Evolutionary conservation across 257 asterid genomes (phyloP).

Genomic region (Solanum pinnatisectum): DNA sequence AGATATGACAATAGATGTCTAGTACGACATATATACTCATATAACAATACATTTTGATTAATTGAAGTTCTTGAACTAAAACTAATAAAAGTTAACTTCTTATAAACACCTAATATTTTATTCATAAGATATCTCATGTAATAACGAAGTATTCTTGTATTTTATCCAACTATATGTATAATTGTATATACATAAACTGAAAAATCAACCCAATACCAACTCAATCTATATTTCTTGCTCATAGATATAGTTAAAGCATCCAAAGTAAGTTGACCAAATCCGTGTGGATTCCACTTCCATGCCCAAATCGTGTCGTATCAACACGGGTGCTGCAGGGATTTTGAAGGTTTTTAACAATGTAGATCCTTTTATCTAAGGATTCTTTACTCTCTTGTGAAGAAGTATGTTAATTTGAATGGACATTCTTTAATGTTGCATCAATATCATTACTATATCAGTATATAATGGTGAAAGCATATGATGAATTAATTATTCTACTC

Average conservation of each 20-base stretch:
- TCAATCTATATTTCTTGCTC: neutral
- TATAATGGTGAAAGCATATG: neutral
- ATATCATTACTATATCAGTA: neutral
- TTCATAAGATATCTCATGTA: neutral
- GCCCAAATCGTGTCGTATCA: neutral
- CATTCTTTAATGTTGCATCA: neutral
- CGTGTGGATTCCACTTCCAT: rapidly evolving
- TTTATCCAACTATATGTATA: neutral
- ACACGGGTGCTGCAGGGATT: neutral
- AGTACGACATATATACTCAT: neutral
- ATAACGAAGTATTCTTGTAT: neutral
- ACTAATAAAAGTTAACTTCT: neutral
- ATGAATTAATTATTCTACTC: neutral
- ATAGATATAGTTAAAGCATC: neutral
- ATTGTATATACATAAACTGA: neutral
- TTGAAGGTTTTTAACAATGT: neutral
- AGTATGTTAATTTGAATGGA: neutral
- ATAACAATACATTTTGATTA: neutral
- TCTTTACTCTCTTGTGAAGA: neutral
- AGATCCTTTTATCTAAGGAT: neutral
- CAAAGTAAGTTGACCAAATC: neutral
- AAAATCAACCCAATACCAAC: neutral
- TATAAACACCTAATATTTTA: neutral
- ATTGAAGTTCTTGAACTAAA: neutral
- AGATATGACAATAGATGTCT: neutral